phyloP scores from a whole-genome alignment of 2,329 filamentous ascomycete species.

The Botryotinia calthae region DNA sequence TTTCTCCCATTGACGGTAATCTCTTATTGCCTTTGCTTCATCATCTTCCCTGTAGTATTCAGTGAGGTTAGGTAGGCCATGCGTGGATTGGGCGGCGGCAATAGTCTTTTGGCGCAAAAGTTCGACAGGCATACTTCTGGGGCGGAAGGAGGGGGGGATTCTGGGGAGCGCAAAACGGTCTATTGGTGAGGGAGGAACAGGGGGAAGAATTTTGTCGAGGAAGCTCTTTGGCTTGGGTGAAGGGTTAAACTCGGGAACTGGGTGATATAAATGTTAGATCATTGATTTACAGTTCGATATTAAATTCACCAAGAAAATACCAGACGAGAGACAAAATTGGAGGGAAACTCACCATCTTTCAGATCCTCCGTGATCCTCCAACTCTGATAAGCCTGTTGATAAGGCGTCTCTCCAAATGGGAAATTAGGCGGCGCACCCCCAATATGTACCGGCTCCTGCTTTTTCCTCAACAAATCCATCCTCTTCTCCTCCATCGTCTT shows the following conservation, averaged over 20 bases:
- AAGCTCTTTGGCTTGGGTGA: neutral
- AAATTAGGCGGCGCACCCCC: constrained; percentile 21
- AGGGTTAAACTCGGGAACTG: constrained; percentile 25
- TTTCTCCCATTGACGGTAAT: neutral
- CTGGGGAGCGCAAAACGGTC: constrained; percentile 25
- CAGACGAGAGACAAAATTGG: too few relatives aligned
- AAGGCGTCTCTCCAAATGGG: constrained; percentile 37
- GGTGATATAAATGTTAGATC: constrained; percentile 19
- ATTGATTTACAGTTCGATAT: neutral
- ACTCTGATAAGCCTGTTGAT: constrained; percentile 30
- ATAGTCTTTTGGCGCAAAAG: constrained; percentile 1
- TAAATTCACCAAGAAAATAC: neutral
- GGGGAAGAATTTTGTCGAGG: neutral
- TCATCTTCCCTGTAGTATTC: neutral
- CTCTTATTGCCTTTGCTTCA: neutral
- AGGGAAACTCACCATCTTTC: constrained; percentile 27
- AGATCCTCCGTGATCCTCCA: constrained; percentile 32
- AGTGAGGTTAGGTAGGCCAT: neutral
- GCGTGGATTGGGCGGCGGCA: neutral
- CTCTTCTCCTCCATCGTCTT: neutral
- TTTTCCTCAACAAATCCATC: neutral
- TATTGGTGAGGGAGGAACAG: neutral
- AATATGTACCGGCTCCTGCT: constrained; percentile 20
- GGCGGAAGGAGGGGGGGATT: constrained; percentile 24
- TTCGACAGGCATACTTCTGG: neutral